These are phyloP conservation scores for Perilla frutescens DNA, from an alignment of 257 asterid genomes.

Conservation along the genomic window DNA sequence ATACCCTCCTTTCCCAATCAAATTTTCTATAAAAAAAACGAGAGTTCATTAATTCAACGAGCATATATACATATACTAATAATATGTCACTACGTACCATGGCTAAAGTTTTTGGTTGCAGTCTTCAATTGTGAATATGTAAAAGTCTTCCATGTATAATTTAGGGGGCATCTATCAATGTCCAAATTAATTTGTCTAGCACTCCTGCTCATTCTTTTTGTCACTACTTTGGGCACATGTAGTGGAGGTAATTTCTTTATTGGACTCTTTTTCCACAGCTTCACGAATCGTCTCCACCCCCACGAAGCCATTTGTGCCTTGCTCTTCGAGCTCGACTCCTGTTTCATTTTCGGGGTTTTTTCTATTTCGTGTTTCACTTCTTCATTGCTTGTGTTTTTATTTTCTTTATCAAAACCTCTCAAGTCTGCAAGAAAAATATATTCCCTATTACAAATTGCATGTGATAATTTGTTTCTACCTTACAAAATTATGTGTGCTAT, in stretches of 20 bases:
- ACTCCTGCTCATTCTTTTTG: constrained; percentile 45
- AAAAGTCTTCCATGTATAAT: constrained; percentile 60
- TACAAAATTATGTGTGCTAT: neutral
- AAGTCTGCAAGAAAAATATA: constrained; percentile 45
- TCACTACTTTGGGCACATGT: constrained; percentile 36
- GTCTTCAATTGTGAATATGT: constrained; percentile 49
- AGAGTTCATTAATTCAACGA: no score
- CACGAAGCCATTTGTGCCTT: constrained; percentile 23
- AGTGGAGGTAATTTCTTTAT: constrained; percentile 44
- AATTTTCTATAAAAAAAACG: constrained; percentile 47
- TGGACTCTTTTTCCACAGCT: constrained; percentile 50
- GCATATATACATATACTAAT: neutral
- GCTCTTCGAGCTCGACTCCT: neutral
- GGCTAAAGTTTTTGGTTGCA: constrained; percentile 68
- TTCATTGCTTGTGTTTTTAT: constrained; percentile 35
- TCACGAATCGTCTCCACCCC: constrained; percentile 56
- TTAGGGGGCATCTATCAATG: constrained; percentile 28
- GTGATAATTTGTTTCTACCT: neutral
- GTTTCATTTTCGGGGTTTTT: neutral
- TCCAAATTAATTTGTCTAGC: constrained; percentile 35
- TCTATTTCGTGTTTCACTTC: constrained; percentile 13
- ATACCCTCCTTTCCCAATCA: constrained; percentile 73
- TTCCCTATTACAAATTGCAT: no score
- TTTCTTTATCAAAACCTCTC: constrained; percentile 44
- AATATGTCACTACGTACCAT: constrained; percentile 39